Evolutionary conservation across 345 rosid genomes (phyloP), one percentile per base, ranked within the genome.

Genomic region (Populus euphratica): DNA sequence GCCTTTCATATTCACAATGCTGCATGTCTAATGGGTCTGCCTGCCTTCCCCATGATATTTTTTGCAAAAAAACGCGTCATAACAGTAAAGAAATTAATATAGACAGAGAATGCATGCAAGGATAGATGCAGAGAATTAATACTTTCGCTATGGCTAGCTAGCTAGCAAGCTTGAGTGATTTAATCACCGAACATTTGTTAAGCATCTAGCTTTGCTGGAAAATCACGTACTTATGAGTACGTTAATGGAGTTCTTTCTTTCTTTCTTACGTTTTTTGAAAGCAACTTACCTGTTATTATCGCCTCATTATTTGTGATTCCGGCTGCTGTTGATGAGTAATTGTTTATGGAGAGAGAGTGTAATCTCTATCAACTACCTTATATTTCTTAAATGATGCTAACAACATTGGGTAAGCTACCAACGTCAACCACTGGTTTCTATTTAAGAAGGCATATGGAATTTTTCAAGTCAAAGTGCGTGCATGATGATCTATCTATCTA

Each of bases 381-480:
- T 4, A 39, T 75, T 75, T 76, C 84, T 84, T 86, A 80, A 86
- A 82, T 84, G 89, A 67, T 67, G 80, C 43, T 39, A 69, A 69
- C 69, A 66, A 9, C 73, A 63, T 76, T 64, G 70, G 69, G 84
- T 68, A 76, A 86, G 71, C 83, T 62, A 23, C 83, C 74, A 80
- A 64, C 62, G 84, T 68, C 74, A 63, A 76, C 80, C 78, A 68
- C 80, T 70, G 81, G 25, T 20, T 67, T 52, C 66, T 64, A 36
- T 73, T 67, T 36, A 35, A 54, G 49, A 59, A 59, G 29, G 64
- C 29, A n/a, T 4, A n/a, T 10, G 64, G 29, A 59, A 41, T 41
- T 41, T 10, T 3, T 10, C 2, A 41, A 12, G 44, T 10, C 44
- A 33, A 33, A 33, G 35, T 3, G 5, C 35, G 5, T 33, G 35